Evolutionary conservation across 2,329 filamentous ascomycete species (phyloP), one percentile per base, ranked within the genome.

Genomic region (Truncatella angustata): DNA sequence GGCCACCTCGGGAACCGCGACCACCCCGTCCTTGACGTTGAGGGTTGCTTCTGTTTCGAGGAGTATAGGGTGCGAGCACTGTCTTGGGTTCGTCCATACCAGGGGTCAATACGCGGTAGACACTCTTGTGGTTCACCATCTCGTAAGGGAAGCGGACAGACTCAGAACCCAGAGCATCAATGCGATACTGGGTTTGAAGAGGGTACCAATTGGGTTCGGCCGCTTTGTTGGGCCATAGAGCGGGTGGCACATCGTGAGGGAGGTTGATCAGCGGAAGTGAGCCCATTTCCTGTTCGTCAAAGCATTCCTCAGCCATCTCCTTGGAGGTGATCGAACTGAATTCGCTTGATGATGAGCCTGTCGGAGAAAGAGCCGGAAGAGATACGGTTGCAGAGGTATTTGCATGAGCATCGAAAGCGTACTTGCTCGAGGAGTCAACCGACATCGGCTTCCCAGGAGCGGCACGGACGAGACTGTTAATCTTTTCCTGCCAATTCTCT

Each of bases 231-330:
- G 79, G 75, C 85, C 86, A 90, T 14, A 84, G 80, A 32, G 79
- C 77, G 32, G 82, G 78, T 1, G 86, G 85, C 4, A 79, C 78
- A 52, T 78, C 78, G 43, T 78, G 75, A 6, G 88, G 88, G n/a
- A 91, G 71, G 50, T 80, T 81, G 21, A 91, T 83, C 20, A 81
- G 77, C 0, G 88, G 88, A n/a, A 90, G 70, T 6, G 88, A 91
- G 3, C 88, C 88, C 74, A 88, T 88, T 66, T 91, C 87, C 62
- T 89, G 87, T 63, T 91, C 87, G 63, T 90, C 88, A 58, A 92
- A 92, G 58, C 89, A 90, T 55, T 89, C 86, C 57, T 91, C 88
- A 5, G 88, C 87, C 71, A 90, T 87, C 44, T 84, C 83, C 63
- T 86, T 88, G 4, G 84, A 84, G 14, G 76, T 76, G 18, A 79